phyloP scores from a whole-genome alignment of 331 rosid species.

The Malus hybrid region DNA sequence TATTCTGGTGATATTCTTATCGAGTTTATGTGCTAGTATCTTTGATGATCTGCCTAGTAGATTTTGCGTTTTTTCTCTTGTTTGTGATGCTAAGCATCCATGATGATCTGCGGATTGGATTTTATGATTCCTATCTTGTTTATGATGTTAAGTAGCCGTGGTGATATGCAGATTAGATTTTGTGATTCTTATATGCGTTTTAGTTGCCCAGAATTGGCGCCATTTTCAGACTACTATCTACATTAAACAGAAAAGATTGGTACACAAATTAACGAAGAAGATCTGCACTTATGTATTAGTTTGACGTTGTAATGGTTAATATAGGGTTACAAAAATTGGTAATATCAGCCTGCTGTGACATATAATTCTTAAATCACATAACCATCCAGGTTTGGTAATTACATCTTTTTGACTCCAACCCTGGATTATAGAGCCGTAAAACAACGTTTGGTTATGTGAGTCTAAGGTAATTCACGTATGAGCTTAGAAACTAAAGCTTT shows the following conservation, averaged over 20 bases:
- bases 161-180: not conserved
- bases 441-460: not conserved
- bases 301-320: not conserved
- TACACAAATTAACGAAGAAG: not conserved
- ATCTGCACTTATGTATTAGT: not conserved
- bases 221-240: not conserved
- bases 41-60: not conserved
- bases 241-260: not conserved
- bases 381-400: not conserved
- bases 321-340: not conserved
- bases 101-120: no score
- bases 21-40: not conserved
- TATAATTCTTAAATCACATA: not conserved
- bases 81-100: not conserved
- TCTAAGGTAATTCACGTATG: not conserved
- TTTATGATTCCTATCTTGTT: no score
- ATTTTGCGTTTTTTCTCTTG: not conserved
- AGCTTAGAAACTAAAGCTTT: constrained; percentile 11
- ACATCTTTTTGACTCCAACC: not conserved
- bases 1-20: no score
- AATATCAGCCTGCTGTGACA: not conserved
- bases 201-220: not conserved
- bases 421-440: not conserved
- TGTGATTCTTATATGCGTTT: not conserved
- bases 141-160: not conserved